Evolutionary conservation across 305 asterid genomes (phyloP), one percentile per base, ranked within the genome.

Genomic region (Withania somnifera): DNA sequence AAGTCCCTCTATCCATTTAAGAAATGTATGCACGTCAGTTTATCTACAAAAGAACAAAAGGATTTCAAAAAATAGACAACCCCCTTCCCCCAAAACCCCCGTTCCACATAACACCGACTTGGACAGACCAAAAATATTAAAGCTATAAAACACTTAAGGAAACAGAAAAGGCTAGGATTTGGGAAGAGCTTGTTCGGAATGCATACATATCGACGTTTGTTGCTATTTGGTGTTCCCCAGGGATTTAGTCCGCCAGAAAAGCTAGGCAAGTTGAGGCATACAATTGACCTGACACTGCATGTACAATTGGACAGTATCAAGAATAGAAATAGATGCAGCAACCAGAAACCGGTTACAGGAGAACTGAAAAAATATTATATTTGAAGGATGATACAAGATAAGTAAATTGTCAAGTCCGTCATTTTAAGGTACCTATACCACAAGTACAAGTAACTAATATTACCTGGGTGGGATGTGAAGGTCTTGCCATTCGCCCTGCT

Each of bases 181-280:
- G 28, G 61, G 63, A 51, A 4, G 42, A 45, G 57, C 11, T 58
- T 6, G 36, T 24, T 69, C 10, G 13, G 64, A 68, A 54, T 83
- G 89, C 97, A 84, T 20, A 93, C 99, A 88, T 90, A 86, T 71
- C 86, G 90, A 11, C 86, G 88, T 89, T 91, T 95, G 88, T 82
- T 85, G 83, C 76, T 87, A 76, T 89, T 82, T 24, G 98, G 99
- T 77, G 88, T 94, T 84, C 98, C 99, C 99, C 99, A 94, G 30
- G 99, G 99, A 86, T 95, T 91, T 50, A 95, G 93, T 50, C 99
- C 98, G 71, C 99, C 99, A 1, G 99, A 95, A 90, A 94, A 95
- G 87, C 98, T 95, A n/a, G 99, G 99, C 90, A 93, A 88, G 88
- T 94, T 95, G 50, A 95, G 94, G 91, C 98, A 95, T 63, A 95